Conservation (phyloP, 2,329 filamentous ascomycete genomes). For the Xylariaceae sp. region DNA sequence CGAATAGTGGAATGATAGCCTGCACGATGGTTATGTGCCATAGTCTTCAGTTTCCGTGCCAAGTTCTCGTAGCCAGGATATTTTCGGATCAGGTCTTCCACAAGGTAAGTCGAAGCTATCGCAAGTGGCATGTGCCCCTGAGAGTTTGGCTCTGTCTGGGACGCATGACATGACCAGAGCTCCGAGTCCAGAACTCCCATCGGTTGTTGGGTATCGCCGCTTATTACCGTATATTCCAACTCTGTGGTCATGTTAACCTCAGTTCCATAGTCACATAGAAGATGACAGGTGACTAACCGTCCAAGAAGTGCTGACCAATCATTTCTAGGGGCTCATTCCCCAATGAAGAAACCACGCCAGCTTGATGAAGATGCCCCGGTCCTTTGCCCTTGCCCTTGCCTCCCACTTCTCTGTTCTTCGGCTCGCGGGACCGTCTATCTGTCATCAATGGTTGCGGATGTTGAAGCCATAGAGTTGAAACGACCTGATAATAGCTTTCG, state of each 20-base stretch:
- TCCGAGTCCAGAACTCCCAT: conserved; percentile 36
- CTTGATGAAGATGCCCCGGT: conserved; percentile 20
- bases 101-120: conserved; percentile 33
- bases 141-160: conserved; percentile 27
- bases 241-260: conserved; percentile 31
- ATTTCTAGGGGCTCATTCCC: conserved; percentile 35
- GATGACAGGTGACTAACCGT: conserved; percentile 36
- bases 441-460: conserved; percentile 25
- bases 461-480: conserved; percentile 46
- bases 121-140: conserved; percentile 30
- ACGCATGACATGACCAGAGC: conserved; percentile 38
- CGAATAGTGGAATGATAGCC: conserved; percentile 38
- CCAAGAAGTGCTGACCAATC: conserved; percentile 44
- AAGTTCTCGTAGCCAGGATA: conserved; percentile 33
- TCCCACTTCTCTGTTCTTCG: conserved; percentile 22
- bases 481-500: conserved; percentile 39
- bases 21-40: conserved; percentile 33
- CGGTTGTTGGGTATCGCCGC: conserved; percentile 24
- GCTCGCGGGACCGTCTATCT: conserved; percentile 14
- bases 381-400: conserved; percentile 45
- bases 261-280: neutral
- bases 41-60: conserved; percentile 28
- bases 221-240: conserved; percentile 41
- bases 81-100: conserved; percentile 32
- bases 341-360: conserved; percentile 4